phyloP scores from a whole-genome alignment of 371 early-diverging fungal species.

The Mortierella sp. region DNA sequence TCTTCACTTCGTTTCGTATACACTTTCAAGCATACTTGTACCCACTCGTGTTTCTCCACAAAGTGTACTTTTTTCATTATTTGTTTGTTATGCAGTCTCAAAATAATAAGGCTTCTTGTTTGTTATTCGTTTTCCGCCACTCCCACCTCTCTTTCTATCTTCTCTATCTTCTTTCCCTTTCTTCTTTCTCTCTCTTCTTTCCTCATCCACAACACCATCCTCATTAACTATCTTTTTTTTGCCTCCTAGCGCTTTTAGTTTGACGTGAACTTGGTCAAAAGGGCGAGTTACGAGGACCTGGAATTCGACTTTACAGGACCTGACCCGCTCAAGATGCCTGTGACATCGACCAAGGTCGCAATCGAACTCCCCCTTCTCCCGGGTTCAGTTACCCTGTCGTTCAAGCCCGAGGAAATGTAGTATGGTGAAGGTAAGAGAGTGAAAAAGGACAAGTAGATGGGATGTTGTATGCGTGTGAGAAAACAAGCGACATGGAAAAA shows the following conservation, averaged over 20 bases:
- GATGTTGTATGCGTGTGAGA: background rate
- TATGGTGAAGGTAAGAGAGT: too few relatives aligned
- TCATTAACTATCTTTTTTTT: background rate
- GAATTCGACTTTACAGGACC: constrained; percentile 4
- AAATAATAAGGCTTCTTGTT: background rate
- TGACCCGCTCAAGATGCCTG: background rate
- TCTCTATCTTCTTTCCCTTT: background rate
- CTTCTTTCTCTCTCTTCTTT: background rate
- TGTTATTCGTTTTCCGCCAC: too few relatives aligned
- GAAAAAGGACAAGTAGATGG: background rate
- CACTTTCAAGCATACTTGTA: too few relatives aligned
- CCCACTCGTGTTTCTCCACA: background rate
- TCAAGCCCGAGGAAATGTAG: background rate
- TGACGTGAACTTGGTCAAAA: background rate
- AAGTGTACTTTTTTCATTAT: background rate
- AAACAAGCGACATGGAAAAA: background rate
- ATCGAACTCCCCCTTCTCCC: constrained; percentile 2
- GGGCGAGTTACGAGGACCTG: background rate
- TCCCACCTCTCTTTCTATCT: background rate
- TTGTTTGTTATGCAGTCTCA: background rate
- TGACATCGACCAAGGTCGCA: background rate
- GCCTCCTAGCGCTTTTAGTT: background rate
- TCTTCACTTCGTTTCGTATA: background rate
- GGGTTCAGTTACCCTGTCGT: background rate
- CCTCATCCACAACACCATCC: background rate